These are phyloP conservation scores for Evansstolkia leycettana DNA, from an alignment of 495 filamentous ascomycete genomes.

Conservation along the genomic window DNA sequence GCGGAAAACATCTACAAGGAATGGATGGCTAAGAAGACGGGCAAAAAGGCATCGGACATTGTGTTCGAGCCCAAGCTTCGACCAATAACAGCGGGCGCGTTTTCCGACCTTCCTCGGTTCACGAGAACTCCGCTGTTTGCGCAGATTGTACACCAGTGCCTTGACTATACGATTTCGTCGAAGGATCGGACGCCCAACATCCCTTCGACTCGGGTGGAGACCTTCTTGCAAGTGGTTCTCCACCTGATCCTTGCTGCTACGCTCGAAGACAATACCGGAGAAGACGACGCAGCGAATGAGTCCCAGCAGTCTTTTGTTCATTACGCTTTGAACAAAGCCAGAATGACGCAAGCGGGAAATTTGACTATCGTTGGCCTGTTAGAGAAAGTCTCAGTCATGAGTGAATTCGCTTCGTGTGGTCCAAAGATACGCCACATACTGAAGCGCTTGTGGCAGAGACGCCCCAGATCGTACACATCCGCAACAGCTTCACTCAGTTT, in stretches of 20 bases:
- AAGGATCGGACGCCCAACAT: conserved; percentile 55
- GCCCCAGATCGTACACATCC: conserved; percentile 52
- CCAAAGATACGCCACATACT: conserved; percentile 77
- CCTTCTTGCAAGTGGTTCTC: conserved; percentile 80
- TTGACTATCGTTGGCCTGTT: conserved; percentile 64
- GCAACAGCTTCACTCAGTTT: conserved; percentile 41
- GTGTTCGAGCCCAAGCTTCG: conserved; percentile 86
- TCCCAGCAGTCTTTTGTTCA: conserved; percentile 50
- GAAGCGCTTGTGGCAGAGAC: conserved; percentile 76
- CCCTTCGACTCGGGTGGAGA: conserved; percentile 71
- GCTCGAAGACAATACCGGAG: conserved; percentile 59
- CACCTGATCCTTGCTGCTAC: conserved; percentile 78
- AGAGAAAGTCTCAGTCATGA: conserved; percentile 58
- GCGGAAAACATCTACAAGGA: conserved; percentile 78
- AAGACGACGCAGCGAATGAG: conserved; percentile 39
- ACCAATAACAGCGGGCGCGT: conserved; percentile 64
- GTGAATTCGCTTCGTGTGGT: conserved; percentile 66
- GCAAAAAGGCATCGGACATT: conserved; percentile 66
- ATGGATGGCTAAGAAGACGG: conserved; percentile 78
- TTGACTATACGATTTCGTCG: conserved; percentile 61
- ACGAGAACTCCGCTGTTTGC: conserved; percentile 76
- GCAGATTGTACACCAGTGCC: conserved; percentile 79
- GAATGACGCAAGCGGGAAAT: conserved; percentile 39
- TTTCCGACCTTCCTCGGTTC: conserved; percentile 61
- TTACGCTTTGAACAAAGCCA: conserved; percentile 49